phyloP scores from a whole-genome alignment of 23 red algal genomes.

The Cyanidioschyzon merolae region DNA sequence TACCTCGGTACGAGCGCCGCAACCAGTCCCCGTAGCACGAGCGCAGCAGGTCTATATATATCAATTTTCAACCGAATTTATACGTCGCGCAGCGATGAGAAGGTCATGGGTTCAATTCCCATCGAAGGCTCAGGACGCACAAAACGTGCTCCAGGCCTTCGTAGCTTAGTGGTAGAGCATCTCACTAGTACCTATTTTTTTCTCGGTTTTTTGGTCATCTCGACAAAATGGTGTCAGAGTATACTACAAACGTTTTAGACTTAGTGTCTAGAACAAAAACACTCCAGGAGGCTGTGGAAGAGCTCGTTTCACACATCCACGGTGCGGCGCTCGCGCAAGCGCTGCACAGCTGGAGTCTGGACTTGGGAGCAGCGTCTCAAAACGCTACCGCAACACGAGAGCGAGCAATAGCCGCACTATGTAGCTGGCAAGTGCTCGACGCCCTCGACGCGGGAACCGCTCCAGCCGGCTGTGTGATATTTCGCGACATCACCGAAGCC shows the following conservation, averaged over 20 bases:
- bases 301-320: no score
- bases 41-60: background rate
- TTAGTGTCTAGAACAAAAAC: background rate
- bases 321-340: no score
- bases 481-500: background rate
- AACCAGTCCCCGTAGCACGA: no score
- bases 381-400: background rate
- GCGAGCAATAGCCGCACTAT: background rate
- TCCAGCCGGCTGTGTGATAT: background rate
- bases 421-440: background rate
- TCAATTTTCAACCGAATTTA: background rate
- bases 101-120: slow-evolving; percentile 18
- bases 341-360: no score
- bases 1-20: no score
- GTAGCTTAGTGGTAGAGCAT: slow-evolving; percentile 19
- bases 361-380: no score
- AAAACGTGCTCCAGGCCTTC: background rate
- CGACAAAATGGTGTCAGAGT: background rate
- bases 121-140: background rate
- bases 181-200: slow-evolving; percentile 12
- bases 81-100: background rate
- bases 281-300: background rate
- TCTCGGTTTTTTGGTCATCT: background rate
- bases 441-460: background rate
- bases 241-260: no score